Evolutionary conservation across 1,139 yeast genomes (phyloP).

Genomic region (Candida sanyaensis): DNA sequence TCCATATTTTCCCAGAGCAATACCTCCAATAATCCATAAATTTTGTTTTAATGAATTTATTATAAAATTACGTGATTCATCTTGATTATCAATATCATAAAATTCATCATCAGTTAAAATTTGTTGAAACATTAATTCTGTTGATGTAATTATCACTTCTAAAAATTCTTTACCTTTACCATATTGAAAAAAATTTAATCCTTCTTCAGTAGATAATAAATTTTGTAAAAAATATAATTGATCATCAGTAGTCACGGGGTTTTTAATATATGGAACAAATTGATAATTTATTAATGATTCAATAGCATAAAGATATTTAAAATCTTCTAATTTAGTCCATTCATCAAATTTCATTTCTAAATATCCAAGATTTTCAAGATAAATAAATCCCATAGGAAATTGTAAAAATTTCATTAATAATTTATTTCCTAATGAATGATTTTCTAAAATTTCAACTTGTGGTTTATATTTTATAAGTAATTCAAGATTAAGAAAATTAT

Average conservation of each 20-base stretch:
- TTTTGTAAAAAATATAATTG: conserved; percentile 73
- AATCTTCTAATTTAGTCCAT: conserved; percentile 25
- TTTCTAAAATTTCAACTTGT: conserved; percentile 28
- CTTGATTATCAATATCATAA: conserved; percentile 15
- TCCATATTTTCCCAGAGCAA: conserved; percentile 71
- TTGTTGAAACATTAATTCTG: conserved; percentile 19
- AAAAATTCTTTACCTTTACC: conserved; percentile 27
- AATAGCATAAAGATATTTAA: conserved; percentile 25
- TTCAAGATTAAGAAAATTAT: conserved; percentile 20
- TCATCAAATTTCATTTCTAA: conserved; percentile 31
- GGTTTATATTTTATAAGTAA: conserved; percentile 34
- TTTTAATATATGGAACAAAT: conserved; percentile 28
- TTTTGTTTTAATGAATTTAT: conserved; percentile 56
- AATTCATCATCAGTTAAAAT: conserved; percentile 18
- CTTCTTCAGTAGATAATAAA: conserved; percentile 79
- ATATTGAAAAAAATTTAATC: conserved; percentile 47
- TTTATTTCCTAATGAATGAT: conserved; percentile 24
- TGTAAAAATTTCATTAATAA: conserved; percentile 32
- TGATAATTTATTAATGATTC: conserved; percentile 23
- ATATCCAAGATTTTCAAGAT: conserved; percentile 34
- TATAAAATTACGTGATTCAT: conserved; percentile 8
- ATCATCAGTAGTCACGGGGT: conserved; percentile 5
- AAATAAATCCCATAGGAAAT: conserved; percentile 37
- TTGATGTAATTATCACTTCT: conserved; percentile 25
- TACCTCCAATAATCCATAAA: conserved; percentile 86